Base-by-base conservation (phyloP, 495 filamentous ascomycete genomes). In the Bacidia gigantensis region DNA sequence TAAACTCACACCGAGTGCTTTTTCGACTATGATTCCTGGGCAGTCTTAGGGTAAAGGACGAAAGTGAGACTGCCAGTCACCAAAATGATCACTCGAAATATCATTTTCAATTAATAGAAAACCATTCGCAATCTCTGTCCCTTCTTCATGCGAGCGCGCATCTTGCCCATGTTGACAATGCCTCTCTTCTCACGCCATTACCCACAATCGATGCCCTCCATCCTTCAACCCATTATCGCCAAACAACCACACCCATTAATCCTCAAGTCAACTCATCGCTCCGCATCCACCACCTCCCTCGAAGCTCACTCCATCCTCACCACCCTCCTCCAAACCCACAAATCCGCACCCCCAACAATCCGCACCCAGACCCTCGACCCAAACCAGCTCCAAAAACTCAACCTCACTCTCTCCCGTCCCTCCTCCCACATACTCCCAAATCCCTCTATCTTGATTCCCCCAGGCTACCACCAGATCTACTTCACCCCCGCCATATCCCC, bases 391-490 rank as follows among this genome's bases (percentile, higher is more conserved):
- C 74, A 75, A 29, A 74, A 74, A 21, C 67, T 82, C 38, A 66
- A 64, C 1, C 62, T 78, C 11, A 79, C 76, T 0, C 68, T 82
- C 2, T 72, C 72, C 23, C 71, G 74, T 2, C 65, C 69, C 2
- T 61, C 64, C 12, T 65, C 75, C 18, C 65, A 65, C 52, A 53
- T 7, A 11, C 17, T 14, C 68, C 69, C 25, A 75, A 74, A 2
- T 64, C 67, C 0, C 52, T 87, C 0, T n/a, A n/a, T n/a, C n/a
- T n/a, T n/a, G n/a, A n/a, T n/a, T n/a, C 82, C 80, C 0, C 71
- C 76, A 2, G 84, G 81, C 10, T 80, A 87, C 62, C 84, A 90
- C 57, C 69, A 87, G 10, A 73, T 80, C 22, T 84, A 89, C 65
- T 88, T 86, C 66, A 80, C 83, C 1, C 73, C 80, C 0, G 70